Percentiles rank a stretch among this genome's conserved stretches.
Evolutionary conservation across 2,329 filamentous ascomycete species (phyloP).

Genomic region (Rugonectria rugulosa): DNA sequence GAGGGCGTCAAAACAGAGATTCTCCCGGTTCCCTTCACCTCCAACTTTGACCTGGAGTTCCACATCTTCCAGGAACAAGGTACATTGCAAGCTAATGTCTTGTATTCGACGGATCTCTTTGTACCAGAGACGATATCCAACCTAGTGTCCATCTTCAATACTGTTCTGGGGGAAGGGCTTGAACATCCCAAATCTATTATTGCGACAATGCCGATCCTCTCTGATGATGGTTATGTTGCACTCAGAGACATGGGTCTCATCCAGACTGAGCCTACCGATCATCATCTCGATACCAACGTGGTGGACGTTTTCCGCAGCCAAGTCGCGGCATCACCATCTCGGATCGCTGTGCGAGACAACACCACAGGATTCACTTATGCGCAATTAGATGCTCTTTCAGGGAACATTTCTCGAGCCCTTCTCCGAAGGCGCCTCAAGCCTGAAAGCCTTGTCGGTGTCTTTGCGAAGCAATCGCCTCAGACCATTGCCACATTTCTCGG

Average conservation of each 20-base stretch:
- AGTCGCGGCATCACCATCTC: conserved; percentile 17
- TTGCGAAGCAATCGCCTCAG: conserved; percentile 15
- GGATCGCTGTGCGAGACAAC: conserved; percentile 31
- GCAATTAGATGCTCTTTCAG: conserved; percentile 28
- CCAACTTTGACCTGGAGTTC: conserved; percentile 37
- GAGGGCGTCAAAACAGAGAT: conserved; percentile 25
- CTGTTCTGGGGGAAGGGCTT: conserved; percentile 27
- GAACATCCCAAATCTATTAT: conserved; percentile 4
- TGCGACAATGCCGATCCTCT: conserved; percentile 9
- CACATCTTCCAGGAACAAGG: conserved; percentile 32
- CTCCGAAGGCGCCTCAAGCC: background rate
- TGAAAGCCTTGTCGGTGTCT: conserved; percentile 17
- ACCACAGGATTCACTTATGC: conserved; percentile 25
- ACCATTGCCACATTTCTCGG: conserved; percentile 20
- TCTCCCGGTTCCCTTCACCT: conserved; percentile 3
- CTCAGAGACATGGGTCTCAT: conserved; percentile 29
- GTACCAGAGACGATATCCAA: conserved; percentile 28
- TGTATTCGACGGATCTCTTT: conserved; percentile 35
- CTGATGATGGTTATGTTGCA: background rate
- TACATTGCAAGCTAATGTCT: conserved; percentile 14
- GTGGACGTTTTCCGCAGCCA: conserved; percentile 36
- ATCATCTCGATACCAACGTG: conserved; percentile 30
- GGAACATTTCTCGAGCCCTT: conserved; percentile 10
- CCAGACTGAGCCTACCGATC: conserved; percentile 15
- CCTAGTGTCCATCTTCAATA: conserved; percentile 25